Evolutionary conservation across 306 rosid genomes (phyloP).

Genomic region (Pterocarpus santalinus): DNA sequence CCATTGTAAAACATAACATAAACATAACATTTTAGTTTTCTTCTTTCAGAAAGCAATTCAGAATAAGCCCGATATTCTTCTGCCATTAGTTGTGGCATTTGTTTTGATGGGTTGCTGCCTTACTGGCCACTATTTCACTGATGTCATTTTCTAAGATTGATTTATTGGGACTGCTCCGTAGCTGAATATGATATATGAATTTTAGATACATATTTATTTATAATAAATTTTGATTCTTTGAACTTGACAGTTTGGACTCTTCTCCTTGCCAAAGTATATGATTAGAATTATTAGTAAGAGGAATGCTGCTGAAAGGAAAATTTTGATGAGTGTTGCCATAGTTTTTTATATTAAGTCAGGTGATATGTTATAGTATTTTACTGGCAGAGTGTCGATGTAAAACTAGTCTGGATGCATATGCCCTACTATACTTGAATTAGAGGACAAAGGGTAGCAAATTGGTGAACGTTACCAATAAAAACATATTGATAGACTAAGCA

Average conservation of each 20-base stretch:
- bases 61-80: not conserved
- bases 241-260: not conserved
- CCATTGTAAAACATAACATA: not conserved
- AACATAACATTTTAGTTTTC: not conserved
- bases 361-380: conserved; percentile 1
- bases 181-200: not conserved
- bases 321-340: not conserved
- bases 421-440: conserved; percentile 7
- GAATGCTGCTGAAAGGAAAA: conserved; percentile 18
- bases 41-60: not conserved
- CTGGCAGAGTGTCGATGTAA: not conserved
- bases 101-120: not conserved
- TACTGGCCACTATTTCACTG: not conserved
- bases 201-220: not conserved
- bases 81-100: not conserved
- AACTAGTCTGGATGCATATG: not conserved
- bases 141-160: not conserved
- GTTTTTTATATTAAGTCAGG: not conserved
- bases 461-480: not conserved
- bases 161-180: conserved; percentile 9
- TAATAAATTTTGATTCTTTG: not conserved
- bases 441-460: conserved; percentile 25
- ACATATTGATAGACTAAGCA: conserved; percentile 18
- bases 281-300: conserved; percentile 1
- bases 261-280: not conserved